Evolutionary conservation across 2,329 filamentous ascomycete species (phyloP).

Genomic region (Pyricularia grisea): DNA sequence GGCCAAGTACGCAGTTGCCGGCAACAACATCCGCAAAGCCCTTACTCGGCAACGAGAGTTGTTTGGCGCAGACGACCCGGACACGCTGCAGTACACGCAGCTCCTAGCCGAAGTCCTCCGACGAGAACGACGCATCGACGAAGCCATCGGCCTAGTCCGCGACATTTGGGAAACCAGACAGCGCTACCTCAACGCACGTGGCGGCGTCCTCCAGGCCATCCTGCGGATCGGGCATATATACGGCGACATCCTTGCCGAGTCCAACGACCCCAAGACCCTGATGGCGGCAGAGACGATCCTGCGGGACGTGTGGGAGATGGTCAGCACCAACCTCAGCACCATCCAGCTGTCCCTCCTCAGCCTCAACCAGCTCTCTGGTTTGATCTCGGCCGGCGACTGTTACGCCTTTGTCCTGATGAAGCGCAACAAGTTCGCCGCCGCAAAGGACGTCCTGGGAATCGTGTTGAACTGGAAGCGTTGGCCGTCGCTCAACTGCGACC

Average conservation of each 20-base stretch:
- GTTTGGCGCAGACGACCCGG: slow-evolving; percentile 5
- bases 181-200: background rate
- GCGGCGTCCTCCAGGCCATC: slow-evolving; percentile 2
- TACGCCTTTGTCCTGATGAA: slow-evolving; percentile 6
- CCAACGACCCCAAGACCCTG: slow-evolving; percentile 3
- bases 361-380: background rate
- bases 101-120: slow-evolving; percentile 7
- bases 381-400: slow-evolving; percentile 4
- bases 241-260: slow-evolving; percentile 6
- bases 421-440: slow-evolving; percentile 3
- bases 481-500: background rate
- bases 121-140: background rate
- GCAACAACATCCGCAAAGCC: slow-evolving; percentile 3
- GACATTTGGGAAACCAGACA: slow-evolving; percentile 1
- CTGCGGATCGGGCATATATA: slow-evolving; percentile 6
- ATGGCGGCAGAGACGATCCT: slow-evolving; percentile 3
- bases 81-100: slow-evolving; percentile 6
- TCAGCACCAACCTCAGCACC: slow-evolving; percentile 1
- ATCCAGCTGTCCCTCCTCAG: slow-evolving; percentile 1
- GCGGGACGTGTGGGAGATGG: slow-evolving; percentile 5
- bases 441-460: background rate
- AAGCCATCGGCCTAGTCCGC: slow-evolving; percentile 1
- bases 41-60: background rate
- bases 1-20: slow-evolving; percentile 2
- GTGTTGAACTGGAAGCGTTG: slow-evolving; percentile 6